Base-by-base conservation (phyloP, 2,329 filamentous ascomycete species). In the Cladosporium velox region DNA sequence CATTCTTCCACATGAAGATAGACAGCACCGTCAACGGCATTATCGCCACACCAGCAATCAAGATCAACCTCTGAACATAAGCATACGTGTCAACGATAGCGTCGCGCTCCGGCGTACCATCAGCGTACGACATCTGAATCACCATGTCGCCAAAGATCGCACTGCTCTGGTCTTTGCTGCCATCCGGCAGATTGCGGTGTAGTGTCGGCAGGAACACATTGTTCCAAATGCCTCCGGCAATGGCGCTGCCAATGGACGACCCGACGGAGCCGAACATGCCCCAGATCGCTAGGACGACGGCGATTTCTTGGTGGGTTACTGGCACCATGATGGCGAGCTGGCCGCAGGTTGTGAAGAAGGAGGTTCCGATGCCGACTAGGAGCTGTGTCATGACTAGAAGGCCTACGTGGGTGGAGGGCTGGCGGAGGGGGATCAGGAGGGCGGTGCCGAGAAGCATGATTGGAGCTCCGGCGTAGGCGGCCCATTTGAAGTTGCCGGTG, bases 251-350 rank as follows among this genome's bases (percentile, higher is more conserved):
- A 8, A 89, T 78, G 0, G 87, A 86, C 21, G 82, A 83, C 47
- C 88, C 72, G 28, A 73, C 70, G 24, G 64, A 64, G 61, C 64
- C 67, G 35, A 70, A 68, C 57, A 71, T 70, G 38, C 63, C 67
- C 59, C 70, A 64, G 30, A 71, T 63, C 2, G 72, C 72, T 26
- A 73, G 70, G 12, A 71, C 66, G 51, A 68, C 67, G 15, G 72
- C 67, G 32, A 72, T 68, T 57, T 72, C 69, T 38, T 72, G 69
- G 47, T 72, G 72, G 0, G 67, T 69, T 3, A 67, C 65, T 1
- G 84, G 85, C 0, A 86, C 84, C 78, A 89, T 86, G 62, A 85
- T 82, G 12, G 85, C 86, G 71, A 90, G 82, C 73, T 90, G 84
- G 51, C 86, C 82, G 59, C 82, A 82, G 59, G 89, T 85, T 66